phyloP scores from a whole-genome alignment of 129 eudicot genomes.

The Logfia minima region DNA sequence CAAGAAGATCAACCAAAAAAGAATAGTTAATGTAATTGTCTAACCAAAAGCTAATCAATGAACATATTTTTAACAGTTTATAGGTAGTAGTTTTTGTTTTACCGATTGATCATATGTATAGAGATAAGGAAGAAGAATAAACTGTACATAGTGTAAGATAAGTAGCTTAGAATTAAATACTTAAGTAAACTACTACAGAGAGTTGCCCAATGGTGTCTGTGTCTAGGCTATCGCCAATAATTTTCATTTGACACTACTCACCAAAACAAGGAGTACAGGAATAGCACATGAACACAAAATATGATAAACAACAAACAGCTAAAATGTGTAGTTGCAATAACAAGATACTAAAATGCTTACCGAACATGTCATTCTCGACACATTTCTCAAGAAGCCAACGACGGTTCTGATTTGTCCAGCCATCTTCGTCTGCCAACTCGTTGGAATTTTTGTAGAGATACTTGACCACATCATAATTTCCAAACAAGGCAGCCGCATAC shows the following conservation, averaged over 20 bases:
- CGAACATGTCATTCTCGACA: slow-evolving; percentile 37
- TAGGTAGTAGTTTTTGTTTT: background rate
- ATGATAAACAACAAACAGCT: background rate
- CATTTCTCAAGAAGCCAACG: slow-evolving; percentile 31
- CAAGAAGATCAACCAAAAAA: background rate
- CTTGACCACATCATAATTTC: slow-evolving; percentile 36
- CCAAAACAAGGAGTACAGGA: no score
- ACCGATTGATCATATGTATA: background rate
- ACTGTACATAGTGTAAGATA: background rate
- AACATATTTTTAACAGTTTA: background rate
- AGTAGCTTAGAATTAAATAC: background rate
- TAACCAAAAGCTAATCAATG: no score
- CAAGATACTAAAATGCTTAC: slow-evolving; percentile 21
- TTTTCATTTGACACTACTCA: no score
- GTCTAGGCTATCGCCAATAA: no score
- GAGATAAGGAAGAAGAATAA: background rate
- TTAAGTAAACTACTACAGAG: background rate
- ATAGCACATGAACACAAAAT: background rate
- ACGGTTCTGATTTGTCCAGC: slow-evolving; percentile 33
- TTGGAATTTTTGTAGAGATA: slow-evolving; percentile 23
- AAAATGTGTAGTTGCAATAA: background rate
- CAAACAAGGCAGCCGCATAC: slow-evolving; percentile 41
- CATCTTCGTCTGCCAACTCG: slow-evolving; percentile 5
- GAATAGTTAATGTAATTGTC: background rate
- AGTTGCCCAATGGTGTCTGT: background rate